These are phyloP conservation scores for Zygosaccharomyces kombuchaensis DNA, from an alignment of 805 yeast species.

Conservation along the genomic window DNA sequence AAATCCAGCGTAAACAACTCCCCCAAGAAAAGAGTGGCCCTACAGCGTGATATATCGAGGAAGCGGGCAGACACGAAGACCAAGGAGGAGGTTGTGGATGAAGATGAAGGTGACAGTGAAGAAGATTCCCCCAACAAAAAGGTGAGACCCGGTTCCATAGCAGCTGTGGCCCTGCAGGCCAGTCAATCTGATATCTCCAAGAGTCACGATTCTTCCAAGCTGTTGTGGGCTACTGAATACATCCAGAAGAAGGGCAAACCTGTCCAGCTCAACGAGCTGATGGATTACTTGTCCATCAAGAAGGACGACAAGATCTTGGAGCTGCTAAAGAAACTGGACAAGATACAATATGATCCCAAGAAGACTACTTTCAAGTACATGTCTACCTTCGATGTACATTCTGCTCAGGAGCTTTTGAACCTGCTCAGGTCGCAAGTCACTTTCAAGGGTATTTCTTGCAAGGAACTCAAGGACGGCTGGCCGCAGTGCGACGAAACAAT, in stretches of 20 bases:
- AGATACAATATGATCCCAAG: constrained; percentile 63
- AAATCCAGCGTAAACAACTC: constrained; percentile 15
- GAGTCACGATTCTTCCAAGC: constrained; percentile 73
- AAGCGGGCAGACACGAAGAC: constrained; percentile 3
- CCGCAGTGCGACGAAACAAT: constrained; percentile 78
- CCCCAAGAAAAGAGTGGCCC: constrained; percentile 15
- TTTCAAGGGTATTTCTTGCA: constrained; percentile 81
- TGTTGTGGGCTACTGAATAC: constrained; percentile 87
- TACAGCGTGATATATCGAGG: constrained; percentile 7
- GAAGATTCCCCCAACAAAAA: constrained; percentile 28
- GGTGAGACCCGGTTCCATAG: constrained; percentile 32
- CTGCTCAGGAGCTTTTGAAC: constrained; percentile 69
- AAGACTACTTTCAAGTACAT: constrained; percentile 74
- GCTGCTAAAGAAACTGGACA: constrained; percentile 67
- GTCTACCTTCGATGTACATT: constrained; percentile 81
- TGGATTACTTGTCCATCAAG: constrained; percentile 53
- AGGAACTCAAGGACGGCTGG: constrained; percentile 81
- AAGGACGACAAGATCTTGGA: constrained; percentile 66
- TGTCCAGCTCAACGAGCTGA: constrained; percentile 59
- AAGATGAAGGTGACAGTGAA: constrained; percentile 22
- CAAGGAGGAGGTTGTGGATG: constrained; percentile 12
- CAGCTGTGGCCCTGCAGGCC: constrained; percentile 31
- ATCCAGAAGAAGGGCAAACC: constrained; percentile 69
- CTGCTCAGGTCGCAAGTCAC: constrained; percentile 77
- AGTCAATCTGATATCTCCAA: constrained; percentile 29